phyloP scores from a whole-genome alignment of 2,329 filamentous ascomycete genomes.

The Botrytis pseudocinerea region DNA sequence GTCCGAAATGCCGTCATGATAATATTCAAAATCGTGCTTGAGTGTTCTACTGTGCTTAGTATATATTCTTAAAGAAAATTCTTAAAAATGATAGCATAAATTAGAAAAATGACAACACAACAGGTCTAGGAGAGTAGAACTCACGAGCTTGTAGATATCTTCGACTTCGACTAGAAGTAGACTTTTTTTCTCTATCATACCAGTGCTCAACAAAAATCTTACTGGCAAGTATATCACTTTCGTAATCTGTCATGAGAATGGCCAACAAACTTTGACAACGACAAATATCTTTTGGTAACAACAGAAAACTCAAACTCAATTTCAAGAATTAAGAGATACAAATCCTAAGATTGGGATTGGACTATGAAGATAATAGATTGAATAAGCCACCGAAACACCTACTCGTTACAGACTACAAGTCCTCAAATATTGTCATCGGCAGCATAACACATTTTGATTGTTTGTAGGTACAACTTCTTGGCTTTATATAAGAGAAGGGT shows the following conservation, averaged over 20 bases:
- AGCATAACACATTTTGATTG: neutral
- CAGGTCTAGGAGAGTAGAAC: accelerated
- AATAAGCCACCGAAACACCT: neutral
- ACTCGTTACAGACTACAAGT: neutral
- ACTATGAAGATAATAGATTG: neutral
- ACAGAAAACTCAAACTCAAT: accelerated
- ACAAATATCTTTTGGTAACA: neutral
- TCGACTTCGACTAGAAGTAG: neutral
- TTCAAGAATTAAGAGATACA: neutral
- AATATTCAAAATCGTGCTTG: neutral
- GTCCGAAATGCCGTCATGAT: accelerated
- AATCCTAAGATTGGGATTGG: accelerated
- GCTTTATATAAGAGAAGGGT: neutral
- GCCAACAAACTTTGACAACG: neutral
- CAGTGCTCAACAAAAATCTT: neutral
- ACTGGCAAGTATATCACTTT: accelerated
- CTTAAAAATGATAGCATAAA: accelerated
- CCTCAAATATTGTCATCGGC: neutral
- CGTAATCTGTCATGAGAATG: neutral
- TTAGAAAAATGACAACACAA: accelerated
- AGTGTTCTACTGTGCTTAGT: accelerated
- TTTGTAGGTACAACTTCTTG: neutral
- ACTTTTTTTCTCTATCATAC: neutral
- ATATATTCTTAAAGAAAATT: neutral
- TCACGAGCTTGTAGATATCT: neutral